Evolutionary conservation across 495 filamentous ascomycete genomes (phyloP).

Genomic region (Xylaria venustula): DNA sequence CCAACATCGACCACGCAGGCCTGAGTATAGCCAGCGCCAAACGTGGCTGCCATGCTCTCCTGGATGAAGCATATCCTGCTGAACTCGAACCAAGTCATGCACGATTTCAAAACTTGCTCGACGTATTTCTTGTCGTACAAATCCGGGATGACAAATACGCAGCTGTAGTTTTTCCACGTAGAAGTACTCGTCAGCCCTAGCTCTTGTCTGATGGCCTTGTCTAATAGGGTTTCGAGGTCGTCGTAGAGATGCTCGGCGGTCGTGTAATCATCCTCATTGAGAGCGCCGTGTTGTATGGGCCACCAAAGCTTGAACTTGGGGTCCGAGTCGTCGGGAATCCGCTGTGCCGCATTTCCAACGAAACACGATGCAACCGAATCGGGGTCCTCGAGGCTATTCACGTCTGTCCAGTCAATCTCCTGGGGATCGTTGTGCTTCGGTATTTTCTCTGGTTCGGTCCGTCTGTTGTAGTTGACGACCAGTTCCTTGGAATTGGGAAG

Average conservation of each 20-base stretch:
- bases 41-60: constrained; percentile 89
- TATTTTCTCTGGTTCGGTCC: constrained; percentile 77
- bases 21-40: constrained; percentile 90
- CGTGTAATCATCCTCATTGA: constrained; percentile 86
- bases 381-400: constrained; percentile 54
- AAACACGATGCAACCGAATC: constrained; percentile 64
- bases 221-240: constrained; percentile 82
- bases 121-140: constrained; percentile 94
- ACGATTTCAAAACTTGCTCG: constrained; percentile 73
- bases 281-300: constrained; percentile 82
- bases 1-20: constrained; percentile 96
- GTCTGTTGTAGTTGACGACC: constrained; percentile 86
- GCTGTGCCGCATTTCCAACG: constrained; percentile 75
- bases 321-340: constrained; percentile 84
- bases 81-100: constrained; percentile 86
- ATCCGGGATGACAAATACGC: constrained; percentile 92
- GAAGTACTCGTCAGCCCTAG: constrained; percentile 72
- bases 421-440: constrained; percentile 90
- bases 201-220: constrained; percentile 80
- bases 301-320: constrained; percentile 89
- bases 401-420: constrained; percentile 92
- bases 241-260: constrained; percentile 72
- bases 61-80: constrained; percentile 88
- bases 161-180: constrained; percentile 86
- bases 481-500: constrained; percentile 94